These are phyloP conservation scores for Termitomyces sp. DNA, from an alignment of 768 basidiomycete species.

Conservation along the genomic window DNA sequence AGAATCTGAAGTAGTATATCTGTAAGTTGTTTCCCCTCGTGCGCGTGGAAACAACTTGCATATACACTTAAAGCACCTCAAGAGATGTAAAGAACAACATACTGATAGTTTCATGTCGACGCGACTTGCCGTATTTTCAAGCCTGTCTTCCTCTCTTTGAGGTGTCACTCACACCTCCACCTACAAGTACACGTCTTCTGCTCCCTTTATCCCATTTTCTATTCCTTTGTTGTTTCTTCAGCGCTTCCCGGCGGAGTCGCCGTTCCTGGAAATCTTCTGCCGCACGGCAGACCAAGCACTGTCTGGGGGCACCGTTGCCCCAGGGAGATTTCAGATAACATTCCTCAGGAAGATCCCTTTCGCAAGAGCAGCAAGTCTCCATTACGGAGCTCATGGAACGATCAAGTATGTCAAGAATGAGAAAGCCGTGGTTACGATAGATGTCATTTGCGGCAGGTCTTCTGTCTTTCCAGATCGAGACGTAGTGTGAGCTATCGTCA, in stretches of 20 bases:
- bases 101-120: neutral
- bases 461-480: conserved; percentile 7
- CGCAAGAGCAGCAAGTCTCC: neutral
- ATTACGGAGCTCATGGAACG: neutral
- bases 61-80: neutral
- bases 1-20: neutral
- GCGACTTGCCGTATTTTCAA: neutral
- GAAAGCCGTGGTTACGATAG: conserved; percentile 5
- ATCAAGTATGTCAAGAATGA: conserved; percentile 2
- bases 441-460: neutral
- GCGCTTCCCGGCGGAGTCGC: neutral
- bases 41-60: neutral
- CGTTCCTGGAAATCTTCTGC: neutral
- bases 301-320: neutral
- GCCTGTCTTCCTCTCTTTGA: neutral
- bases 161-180: neutral
- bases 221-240: neutral
- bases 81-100: neutral
- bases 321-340: neutral
- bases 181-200: neutral
- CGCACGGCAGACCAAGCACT: conserved; percentile 2
- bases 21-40: neutral
- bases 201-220: neutral
- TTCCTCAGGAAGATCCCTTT: neutral
- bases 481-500: conserved; percentile 6